A percentile compares a stretch with the other conserved stretches of the same genome.
phyloP scores from a whole-genome alignment of 2,329 filamentous ascomycete species.

The Hypoxylon sp. region DNA sequence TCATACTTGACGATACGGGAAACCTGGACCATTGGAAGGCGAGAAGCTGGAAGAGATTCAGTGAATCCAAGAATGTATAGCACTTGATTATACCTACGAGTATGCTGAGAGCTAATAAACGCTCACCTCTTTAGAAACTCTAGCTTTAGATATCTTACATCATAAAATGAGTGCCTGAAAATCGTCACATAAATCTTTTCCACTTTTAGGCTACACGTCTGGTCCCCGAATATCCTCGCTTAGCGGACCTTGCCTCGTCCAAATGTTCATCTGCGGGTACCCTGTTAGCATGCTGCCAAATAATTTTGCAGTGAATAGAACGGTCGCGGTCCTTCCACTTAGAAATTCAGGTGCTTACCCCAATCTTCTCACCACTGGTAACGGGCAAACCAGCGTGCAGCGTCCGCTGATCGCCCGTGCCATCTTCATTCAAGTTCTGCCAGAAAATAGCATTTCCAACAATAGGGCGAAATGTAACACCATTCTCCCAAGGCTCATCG shows the following conservation, averaged over 20 bases:
- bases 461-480: constrained; percentile 64
- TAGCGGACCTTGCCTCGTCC: constrained; percentile 62
- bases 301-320: too few species aligned
- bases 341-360: constrained; percentile 43
- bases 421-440: constrained; percentile 61
- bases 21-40: not conserved
- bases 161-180: not conserved
- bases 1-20: not conserved
- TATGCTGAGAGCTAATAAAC: constrained; percentile 7
- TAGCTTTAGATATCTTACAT: not conserved
- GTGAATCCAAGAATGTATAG: not conserved
- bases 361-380: constrained; percentile 63
- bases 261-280: constrained; percentile 62
- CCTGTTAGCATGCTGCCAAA: constrained; percentile 15
- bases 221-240: constrained; percentile 55
- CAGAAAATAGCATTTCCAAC: constrained; percentile 66
- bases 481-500: constrained; percentile 63
- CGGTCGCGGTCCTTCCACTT: not conserved
- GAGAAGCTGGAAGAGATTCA: not conserved
- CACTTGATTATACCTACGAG: constrained; percentile 4
- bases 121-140: not conserved
- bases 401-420: constrained; percentile 60
- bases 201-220: constrained; percentile 39
- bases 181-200: not conserved
- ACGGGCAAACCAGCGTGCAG: constrained; percentile 65